These are phyloP conservation scores for Colletotrichum sidae DNA, from an alignment of 2,329 filamentous ascomycete genomes.

Conservation along the genomic window DNA sequence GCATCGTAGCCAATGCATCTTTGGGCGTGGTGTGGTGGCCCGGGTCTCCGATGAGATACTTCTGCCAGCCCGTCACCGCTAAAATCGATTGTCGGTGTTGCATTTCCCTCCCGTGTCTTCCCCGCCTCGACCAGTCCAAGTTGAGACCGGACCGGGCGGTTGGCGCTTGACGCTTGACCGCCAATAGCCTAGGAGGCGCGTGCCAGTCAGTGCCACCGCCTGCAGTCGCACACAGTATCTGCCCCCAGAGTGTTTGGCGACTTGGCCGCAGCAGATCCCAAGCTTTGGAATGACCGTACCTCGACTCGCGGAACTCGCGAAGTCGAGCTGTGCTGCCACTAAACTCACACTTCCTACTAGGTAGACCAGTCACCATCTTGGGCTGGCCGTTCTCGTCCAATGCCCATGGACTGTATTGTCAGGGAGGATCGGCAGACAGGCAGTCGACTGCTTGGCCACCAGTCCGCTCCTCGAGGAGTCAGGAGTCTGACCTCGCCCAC, in stretches of 20 bases:
- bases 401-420: slow-evolving; percentile 34
- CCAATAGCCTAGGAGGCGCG: slow-evolving; percentile 35
- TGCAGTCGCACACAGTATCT: too few relatives aligned
- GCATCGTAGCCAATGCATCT: too few relatives aligned
- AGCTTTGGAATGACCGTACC: slow-evolving; percentile 29
- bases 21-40: too few relatives aligned
- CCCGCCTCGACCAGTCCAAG: slow-evolving; percentile 37
- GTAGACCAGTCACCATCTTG: too few relatives aligned
- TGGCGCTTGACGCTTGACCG: slow-evolving; percentile 34
- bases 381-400: slow-evolving; percentile 11
- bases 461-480: too few relatives aligned
- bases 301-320: slow-evolving; percentile 7
- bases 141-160: slow-evolving; percentile 29
- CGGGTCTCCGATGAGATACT: not conserved
- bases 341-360: not conserved
- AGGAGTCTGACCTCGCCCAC: slow-evolving; percentile 11
- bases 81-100: slow-evolving; percentile 15
- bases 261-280: slow-evolving; percentile 25
- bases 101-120: slow-evolving; percentile 15
- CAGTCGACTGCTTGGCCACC: slow-evolving; percentile 23
- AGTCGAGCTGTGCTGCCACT: not conserved
- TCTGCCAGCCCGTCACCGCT: slow-evolving; percentile 22
- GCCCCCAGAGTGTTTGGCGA: not conserved
- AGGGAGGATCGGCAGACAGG: slow-evolving; percentile 34
- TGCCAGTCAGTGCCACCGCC: slow-evolving; percentile 28